A percentile compares a stretch with the other conserved stretches of the same genome.
phyloP scores from a whole-genome alignment of 306 rosid species.

The Trifolium subterraneum region DNA sequence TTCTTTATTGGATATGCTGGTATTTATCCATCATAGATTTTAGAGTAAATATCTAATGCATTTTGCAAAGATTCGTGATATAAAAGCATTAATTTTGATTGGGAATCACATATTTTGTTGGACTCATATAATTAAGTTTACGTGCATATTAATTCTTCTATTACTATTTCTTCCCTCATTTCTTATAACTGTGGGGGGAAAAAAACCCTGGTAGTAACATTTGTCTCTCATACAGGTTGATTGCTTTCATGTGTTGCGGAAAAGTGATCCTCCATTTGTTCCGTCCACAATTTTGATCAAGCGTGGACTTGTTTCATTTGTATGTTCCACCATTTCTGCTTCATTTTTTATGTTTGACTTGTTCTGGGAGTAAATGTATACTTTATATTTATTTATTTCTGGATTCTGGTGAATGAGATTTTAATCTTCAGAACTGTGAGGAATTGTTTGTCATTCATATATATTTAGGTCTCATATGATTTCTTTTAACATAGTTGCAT shows the following conservation, averaged over 20 bases:
- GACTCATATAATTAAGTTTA: constrained; percentile 27
- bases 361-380: constrained; percentile 18
- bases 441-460: constrained; percentile 17
- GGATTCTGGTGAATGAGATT: constrained; percentile 17
- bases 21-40: constrained; percentile 25
- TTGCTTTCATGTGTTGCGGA: constrained; percentile 95
- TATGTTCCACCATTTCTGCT: constrained; percentile 53
- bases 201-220: not conserved
- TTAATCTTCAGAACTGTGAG: not conserved
- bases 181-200: not conserved
- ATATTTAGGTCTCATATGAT: not conserved
- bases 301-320: constrained; percentile 91
- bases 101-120: constrained; percentile 9
- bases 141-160: constrained; percentile 16
- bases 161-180: constrained; percentile 31
- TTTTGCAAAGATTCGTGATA: constrained; percentile 18
- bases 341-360: not conserved
- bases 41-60: constrained; percentile 15
- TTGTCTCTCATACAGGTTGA: constrained; percentile 69
- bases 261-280: constrained; percentile 94
- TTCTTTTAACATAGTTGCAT: constrained; percentile 17
- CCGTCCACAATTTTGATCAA: constrained; percentile 85
- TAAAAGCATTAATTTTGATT: constrained; percentile 21
- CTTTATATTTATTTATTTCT: constrained; percentile 20
- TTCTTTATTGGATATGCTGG: constrained; percentile 9